Conservation (phyloP, 768 basidiomycete genomes). For the Pulveroboletus ravenelii region DNA sequence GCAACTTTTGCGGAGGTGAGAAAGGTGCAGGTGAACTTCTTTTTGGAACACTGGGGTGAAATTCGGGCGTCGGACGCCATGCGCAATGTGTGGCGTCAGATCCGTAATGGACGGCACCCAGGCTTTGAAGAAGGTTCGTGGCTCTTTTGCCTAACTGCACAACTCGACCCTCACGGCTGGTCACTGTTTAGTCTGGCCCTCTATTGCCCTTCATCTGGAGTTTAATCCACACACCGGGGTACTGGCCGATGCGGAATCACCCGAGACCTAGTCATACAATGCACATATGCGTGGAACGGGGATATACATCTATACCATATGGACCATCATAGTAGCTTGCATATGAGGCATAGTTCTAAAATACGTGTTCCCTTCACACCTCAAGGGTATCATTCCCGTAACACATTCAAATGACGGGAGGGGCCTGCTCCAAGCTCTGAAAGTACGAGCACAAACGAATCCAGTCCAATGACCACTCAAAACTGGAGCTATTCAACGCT, state of each 20-base stretch:
- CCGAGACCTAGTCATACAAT: constrained; percentile 12
- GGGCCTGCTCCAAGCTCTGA: background rate
- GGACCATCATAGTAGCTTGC: constrained; percentile 6
- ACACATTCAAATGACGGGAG: background rate
- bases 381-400: constrained; percentile 3
- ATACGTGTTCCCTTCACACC: background rate
- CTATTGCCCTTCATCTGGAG: constrained; percentile 58
- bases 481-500: constrained; percentile 39
- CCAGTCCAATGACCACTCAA: background rate
- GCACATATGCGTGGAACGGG: constrained; percentile 1
- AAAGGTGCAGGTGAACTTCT: constrained; percentile 77
- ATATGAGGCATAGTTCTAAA: constrained; percentile 1
- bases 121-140: constrained; percentile 79
- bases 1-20: constrained; percentile 77
- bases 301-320: constrained; percentile 6
- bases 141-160: background rate
- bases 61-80: constrained; percentile 82
- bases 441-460: constrained; percentile 4
- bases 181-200: constrained; percentile 53
- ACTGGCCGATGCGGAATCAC: constrained; percentile 17
- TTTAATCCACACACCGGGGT: constrained; percentile 42
- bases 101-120: constrained; percentile 75
- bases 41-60: constrained; percentile 76
- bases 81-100: constrained; percentile 81
- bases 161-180: constrained; percentile 5